Base-by-base conservation (phyloP, 768 basidiomycete genomes). In the Punctularia strigosozonata region DNA sequence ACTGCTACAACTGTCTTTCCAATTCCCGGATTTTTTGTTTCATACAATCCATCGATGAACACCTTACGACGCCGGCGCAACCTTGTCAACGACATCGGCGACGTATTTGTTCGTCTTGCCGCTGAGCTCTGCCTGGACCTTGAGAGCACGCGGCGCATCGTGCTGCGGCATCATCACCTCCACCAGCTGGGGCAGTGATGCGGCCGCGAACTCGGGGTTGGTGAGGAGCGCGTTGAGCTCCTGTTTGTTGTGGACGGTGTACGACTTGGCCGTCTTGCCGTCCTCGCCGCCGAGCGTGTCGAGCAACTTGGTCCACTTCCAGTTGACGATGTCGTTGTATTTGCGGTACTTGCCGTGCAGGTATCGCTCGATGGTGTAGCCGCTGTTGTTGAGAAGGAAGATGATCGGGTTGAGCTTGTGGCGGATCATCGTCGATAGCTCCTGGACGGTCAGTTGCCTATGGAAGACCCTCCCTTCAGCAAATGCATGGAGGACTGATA, bases 321-420 rank as follows among this genome's bases (percentile, higher is more conserved):
- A 95, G 50, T 79, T 62, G 20, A 69, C 65, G 46, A 98, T 80
- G 52, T 95, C 80, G 55, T 94, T 94, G 60, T 95, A 92, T 54
- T 77, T 73, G 40, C 83, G 63, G 18, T 68, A 50, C 58, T 64
- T 68, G 15, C 81, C 81, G 43, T 89, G 83, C 31, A 84, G 64
- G 46, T 66, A 71, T 14, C 82, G 72, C 63, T 98, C 92, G 38
- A 98, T 89, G 15, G 84, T 84, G 60, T 94, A 94, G 0, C 86
- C 82, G 14, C 62, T 65, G 54, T 87, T 88, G 56, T 87, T 87
- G 36, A 88, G 57, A 15, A 88, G 64, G 57, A 91, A 91, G 23
- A 91, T 67, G 56, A 90, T 86, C 4, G 94, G 91, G 46, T 69
- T 79, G 24, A 92, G 55, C 6, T 69, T 73, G 40, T 71, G 58